Evolutionary conservation across 495 filamentous ascomycete genomes (phyloP), one percentile per base, ranked within the genome.

Genomic region (Bacidia gigantensis): DNA sequence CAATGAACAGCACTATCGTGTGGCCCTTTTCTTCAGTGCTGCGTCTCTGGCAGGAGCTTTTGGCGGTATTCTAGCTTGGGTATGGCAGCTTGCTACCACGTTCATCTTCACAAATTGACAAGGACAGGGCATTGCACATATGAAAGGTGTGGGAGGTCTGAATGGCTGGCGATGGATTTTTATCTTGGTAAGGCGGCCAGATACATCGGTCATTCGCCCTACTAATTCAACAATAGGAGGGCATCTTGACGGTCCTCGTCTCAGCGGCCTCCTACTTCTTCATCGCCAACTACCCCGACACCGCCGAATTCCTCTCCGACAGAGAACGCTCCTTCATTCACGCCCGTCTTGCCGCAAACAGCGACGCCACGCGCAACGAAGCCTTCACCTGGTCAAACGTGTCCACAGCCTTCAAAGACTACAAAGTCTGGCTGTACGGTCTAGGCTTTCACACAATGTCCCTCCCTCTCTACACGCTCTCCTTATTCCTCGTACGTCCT

Each of bases 131-230:
- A 69, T 71, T 22, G 67, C 64, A 12, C 70, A 82, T 41, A 83
- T 87, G 81, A 63, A 67, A 42, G 80, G 81, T 0, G 70, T 82
- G 2, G 81, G 80, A 3, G 78, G 74, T 39, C 67, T 71, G n/a
- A 72, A 73, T 45, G 86, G 86, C 14, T 92, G 86, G 86, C 71
- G 79, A 10, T 90, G 86, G 81, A 89, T 90, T 47, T 89, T 90
- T 54, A 86, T 89, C 23, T 67, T 89, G 22, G 41, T 44, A 18
- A 7, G 41, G 10, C 32, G 32, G 32, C 10, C 32, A 10, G n/a
- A n/a, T n/a, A 39, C 10, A 39, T 39, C 10, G 32, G 10, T 10
- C 10, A n/a, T 39, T 10, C n/a, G 32, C 10, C 32, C 32, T 10
- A 39, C 32, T 39, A n/a, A 39, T n/a, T 10, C 10, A 10, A 10